A percentile compares a stretch with the other conserved stretches of the same genome.
These are phyloP conservation scores for Sphenostylis stenocarpa DNA, from an alignment of 306 rosid species.

Conservation along the genomic window DNA sequence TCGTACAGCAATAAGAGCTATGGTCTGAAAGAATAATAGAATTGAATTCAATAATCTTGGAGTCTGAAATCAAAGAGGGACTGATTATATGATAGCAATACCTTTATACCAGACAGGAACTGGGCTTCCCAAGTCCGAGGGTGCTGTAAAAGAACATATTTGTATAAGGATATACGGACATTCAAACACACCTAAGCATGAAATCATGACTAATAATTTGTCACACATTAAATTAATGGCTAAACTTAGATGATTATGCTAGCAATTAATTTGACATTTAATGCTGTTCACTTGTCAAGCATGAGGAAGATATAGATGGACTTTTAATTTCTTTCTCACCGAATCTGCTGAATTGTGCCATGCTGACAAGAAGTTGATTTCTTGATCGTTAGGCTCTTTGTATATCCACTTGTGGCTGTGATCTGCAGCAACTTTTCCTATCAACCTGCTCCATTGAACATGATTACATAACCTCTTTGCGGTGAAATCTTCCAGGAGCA, in stretches of 20 bases:
- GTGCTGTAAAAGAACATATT: conserved; percentile 56
- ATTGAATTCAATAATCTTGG: not conserved
- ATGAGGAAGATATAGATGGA: not conserved
- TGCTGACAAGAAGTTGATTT: conserved; percentile 85
- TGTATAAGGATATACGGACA: not conserved
- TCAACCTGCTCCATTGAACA: conserved; percentile 59
- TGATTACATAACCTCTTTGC: conserved; percentile 4
- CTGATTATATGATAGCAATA: conserved; percentile 18
- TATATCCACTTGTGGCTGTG: conserved; percentile 97
- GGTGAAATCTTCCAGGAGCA: conserved; percentile 7
- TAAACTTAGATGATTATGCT: not conserved
- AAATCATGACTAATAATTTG: conserved; percentile 28
- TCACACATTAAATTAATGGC: not conserved
- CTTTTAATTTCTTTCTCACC: conserved; percentile 40
- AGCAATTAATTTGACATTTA: not conserved
- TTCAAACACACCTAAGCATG: conserved; percentile 13
- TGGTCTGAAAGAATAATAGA: conserved; percentile 62
- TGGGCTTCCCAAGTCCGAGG: conserved; percentile 99
- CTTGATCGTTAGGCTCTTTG: conserved; percentile 90
- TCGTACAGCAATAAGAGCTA: conserved; percentile 93
- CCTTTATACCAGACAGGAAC: conserved; percentile 98
- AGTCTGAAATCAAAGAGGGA: not conserved
- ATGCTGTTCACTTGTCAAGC: not conserved
- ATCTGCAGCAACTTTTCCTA: conserved; percentile 98
- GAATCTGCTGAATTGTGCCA: conserved; percentile 96